These are phyloP conservation scores for Suillus bovinus DNA, from an alignment of 768 basidiomycete species.

Conservation along the genomic window DNA sequence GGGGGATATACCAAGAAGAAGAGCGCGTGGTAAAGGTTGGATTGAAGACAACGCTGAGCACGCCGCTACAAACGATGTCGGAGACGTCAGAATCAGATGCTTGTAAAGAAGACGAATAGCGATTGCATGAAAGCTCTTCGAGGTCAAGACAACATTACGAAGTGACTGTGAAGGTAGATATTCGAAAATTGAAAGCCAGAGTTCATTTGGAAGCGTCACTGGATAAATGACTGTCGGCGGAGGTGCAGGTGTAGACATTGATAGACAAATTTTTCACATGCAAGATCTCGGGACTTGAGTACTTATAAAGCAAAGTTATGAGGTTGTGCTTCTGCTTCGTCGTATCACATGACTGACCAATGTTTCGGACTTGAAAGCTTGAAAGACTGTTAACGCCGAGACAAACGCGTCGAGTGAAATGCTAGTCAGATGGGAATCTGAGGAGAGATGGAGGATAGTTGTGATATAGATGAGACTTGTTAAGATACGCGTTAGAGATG, in stretches of 20 bases:
- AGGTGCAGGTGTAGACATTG: neutral
- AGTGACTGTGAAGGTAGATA: slow-evolving; percentile 32
- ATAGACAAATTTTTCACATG: neutral
- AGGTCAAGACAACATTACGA: slow-evolving; percentile 31
- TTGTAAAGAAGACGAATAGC: slow-evolving; percentile 18
- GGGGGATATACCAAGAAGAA: slow-evolving; percentile 23
- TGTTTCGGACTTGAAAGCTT: neutral
- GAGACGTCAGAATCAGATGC: slow-evolving; percentile 34
- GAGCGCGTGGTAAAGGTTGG: slow-evolving; percentile 15
- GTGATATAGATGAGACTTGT: neutral
- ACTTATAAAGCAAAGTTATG: neutral
- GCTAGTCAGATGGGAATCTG: neutral
- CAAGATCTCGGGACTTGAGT: neutral
- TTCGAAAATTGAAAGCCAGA: slow-evolving; percentile 42
- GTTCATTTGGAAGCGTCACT: slow-evolving; percentile 33
- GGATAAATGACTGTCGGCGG: neutral
- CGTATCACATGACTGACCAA: neutral
- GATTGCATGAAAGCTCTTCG: slow-evolving; percentile 32
- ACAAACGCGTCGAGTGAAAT: too few relatives aligned
- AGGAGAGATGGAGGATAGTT: neutral
- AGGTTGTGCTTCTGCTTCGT: neutral
- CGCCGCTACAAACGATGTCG: slow-evolving; percentile 22
- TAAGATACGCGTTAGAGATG: neutral
- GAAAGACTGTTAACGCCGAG: neutral
- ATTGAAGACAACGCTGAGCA: slow-evolving; percentile 10